These are phyloP conservation scores for Huntiella abstrusa DNA, from an alignment of 2,329 filamentous ascomycete species.

Conservation along the genomic window DNA sequence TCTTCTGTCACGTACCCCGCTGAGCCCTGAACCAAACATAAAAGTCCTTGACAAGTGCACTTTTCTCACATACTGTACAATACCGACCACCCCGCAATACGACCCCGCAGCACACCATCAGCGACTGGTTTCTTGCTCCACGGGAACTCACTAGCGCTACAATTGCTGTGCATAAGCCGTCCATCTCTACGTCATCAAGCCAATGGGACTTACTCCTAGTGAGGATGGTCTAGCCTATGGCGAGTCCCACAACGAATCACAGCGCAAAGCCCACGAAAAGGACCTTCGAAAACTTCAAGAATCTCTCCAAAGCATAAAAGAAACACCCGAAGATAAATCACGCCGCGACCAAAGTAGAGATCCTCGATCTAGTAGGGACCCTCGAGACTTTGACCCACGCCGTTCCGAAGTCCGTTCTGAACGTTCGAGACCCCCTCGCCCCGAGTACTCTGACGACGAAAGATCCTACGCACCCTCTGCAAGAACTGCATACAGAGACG, in stretches of 20 bases:
- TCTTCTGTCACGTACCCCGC: no score
- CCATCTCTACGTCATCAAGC: background rate
- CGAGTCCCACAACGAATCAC: slow-evolving; percentile 6
- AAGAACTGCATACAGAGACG: background rate
- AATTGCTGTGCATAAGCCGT: no score
- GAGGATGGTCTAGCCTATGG: slow-evolving; percentile 11
- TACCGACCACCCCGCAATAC: no score
- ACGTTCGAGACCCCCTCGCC: background rate
- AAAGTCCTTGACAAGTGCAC: no score
- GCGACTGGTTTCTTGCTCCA: no score
- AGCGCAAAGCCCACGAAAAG: slow-evolving; percentile 7
- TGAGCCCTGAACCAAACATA: no score
- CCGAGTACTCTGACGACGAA: background rate
- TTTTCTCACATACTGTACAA: no score
- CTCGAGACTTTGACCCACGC: slow-evolving; percentile 1
- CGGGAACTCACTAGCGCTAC: no score
- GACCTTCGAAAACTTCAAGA: slow-evolving; percentile 6
- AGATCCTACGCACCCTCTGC: background rate
- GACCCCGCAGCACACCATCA: no score
- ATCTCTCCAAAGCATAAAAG: slow-evolving; percentile 1
- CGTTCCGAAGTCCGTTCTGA: background rate
- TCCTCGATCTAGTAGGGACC: background rate
- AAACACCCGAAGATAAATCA: background rate
- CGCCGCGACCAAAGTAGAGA: background rate
- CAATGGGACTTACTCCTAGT: slow-evolving; percentile 5